These are phyloP conservation scores for Ganoderma meredithae DNA, from an alignment of 1,284 basidiomycete species.

Conservation along the genomic window DNA sequence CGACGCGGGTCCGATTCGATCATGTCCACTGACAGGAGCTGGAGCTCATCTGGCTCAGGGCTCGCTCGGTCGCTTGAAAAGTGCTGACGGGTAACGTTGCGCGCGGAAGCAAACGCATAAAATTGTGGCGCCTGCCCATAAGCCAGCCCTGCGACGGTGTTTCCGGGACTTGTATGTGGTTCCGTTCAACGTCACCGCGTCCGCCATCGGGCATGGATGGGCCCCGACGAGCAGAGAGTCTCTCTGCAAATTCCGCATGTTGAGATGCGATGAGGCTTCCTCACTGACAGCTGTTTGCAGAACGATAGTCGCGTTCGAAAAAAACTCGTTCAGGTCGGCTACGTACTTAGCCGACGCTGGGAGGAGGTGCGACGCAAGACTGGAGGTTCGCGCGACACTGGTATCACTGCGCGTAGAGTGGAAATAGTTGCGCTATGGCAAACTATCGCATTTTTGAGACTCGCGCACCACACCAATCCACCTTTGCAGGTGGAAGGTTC, in stretches of 20 bases:
- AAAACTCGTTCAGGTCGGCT: no score
- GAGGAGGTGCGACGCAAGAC: no score
- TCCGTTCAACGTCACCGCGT: slow-evolving; percentile 3
- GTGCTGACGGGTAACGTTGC: not conserved
- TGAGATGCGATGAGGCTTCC: not conserved
- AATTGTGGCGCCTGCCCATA: slow-evolving; percentile 16
- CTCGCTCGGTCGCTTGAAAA: slow-evolving; percentile 3
- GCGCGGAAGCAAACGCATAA: slow-evolving; percentile 21
- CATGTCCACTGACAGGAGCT: not conserved
- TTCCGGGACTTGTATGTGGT: not conserved
- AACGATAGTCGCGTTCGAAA: no score
- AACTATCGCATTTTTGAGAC: no score
- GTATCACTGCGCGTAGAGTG: no score
- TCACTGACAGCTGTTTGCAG: no score
- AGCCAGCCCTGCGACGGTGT: slow-evolving; percentile 3
- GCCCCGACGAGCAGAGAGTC: not conserved
- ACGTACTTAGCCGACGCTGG: no score
- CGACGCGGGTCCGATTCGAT: slow-evolving; percentile 6
- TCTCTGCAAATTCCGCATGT: not conserved
- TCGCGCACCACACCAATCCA: no score
- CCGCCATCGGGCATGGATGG: not conserved
- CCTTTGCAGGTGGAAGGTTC: no score
- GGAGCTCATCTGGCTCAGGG: slow-evolving; percentile 7
- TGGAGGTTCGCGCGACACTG: no score
- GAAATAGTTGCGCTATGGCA: no score